phyloP scores from a whole-genome alignment of 495 filamentous ascomycete genomes.

The Podospora appendiculata region DNA sequence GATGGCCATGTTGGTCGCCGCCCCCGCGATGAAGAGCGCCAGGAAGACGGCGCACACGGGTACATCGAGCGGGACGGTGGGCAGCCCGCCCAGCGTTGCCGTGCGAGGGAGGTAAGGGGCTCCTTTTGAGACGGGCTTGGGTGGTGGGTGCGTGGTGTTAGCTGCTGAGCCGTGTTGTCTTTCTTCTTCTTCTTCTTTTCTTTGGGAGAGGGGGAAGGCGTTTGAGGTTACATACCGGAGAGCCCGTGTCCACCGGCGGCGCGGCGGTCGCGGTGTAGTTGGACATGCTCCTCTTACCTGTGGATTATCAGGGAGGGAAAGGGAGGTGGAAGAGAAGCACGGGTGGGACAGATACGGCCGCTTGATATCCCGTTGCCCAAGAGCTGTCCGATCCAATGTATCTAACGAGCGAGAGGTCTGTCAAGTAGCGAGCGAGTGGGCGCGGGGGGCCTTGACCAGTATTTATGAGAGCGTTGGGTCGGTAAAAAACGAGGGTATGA shows the following conservation, averaged over 20 bases:
- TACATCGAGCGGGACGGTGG: slow-evolving; percentile 50
- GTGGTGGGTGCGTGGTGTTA: no score
- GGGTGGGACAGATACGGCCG: background rate
- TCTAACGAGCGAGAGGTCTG: no score
- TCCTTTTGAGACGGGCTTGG: slow-evolving; percentile 8
- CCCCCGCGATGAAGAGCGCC: slow-evolving; percentile 52
- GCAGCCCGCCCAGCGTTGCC: slow-evolving; percentile 53
- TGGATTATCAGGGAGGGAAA: background rate
- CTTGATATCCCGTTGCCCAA: background rate
- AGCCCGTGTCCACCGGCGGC: background rate
- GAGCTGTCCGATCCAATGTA: background rate
- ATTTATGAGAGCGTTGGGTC: background rate
- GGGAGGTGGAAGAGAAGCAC: background rate
- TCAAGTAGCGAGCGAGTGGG: background rate
- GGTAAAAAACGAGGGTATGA: background rate
- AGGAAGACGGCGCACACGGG: slow-evolving; percentile 60
- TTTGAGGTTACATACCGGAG: background rate
- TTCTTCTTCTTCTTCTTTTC: background rate
- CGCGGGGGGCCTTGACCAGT: background rate
- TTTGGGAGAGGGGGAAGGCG: background rate
- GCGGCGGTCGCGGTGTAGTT: slow-evolving; percentile 15
- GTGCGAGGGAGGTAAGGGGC: slow-evolving; percentile 24
- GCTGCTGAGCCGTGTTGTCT: background rate
- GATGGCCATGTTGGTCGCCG: slow-evolving; percentile 56
- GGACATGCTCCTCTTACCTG: slow-evolving; percentile 4